Percentiles rank a stretch among this genome's conserved stretches.
These are phyloP conservation scores for Euclidium syriacum DNA, from an alignment of 345 rosid genomes.

Conservation along the genomic window DNA sequence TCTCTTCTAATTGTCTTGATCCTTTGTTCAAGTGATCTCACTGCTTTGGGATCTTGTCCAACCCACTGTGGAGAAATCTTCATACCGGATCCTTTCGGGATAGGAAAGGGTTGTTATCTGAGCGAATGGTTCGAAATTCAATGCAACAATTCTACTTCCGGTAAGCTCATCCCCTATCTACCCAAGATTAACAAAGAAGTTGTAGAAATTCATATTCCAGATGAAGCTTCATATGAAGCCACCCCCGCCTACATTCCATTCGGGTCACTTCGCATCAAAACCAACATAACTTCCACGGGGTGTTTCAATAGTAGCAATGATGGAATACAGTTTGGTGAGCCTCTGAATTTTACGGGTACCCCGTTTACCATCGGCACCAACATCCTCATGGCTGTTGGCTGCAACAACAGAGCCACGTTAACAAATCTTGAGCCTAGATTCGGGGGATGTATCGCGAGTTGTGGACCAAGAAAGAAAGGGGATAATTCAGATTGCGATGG, in stretches of 20 bases:
- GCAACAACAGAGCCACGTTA: background rate
- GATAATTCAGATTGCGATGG: background rate
- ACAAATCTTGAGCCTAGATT: background rate
- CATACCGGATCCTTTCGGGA: slow-evolving; percentile 43
- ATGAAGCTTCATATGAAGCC: no score
- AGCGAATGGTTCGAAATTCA: background rate
- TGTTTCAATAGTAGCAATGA: background rate
- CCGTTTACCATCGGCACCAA: slow-evolving; percentile 6
- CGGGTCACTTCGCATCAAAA: slow-evolving; percentile 3
- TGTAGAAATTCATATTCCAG: background rate
- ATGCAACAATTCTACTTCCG: slow-evolving; percentile 9
- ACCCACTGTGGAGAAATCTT: slow-evolving; percentile 29
- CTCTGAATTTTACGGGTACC: background rate
- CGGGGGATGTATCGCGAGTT: background rate
- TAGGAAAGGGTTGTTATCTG: slow-evolving; percentile 14
- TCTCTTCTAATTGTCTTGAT: background rate
- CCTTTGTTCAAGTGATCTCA: background rate
- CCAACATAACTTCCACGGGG: slow-evolving; percentile 1
- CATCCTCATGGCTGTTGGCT: slow-evolving; percentile 20
- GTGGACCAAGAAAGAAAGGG: background rate
- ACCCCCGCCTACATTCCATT: background rate
- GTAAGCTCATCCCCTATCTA: background rate
- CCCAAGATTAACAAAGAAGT: background rate
- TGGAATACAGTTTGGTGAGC: background rate
- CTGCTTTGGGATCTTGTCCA: slow-evolving; percentile 8